These are phyloP conservation scores for Naganishia friedmannii DNA, from an alignment of 768 basidiomycete species.

Conservation along the genomic window DNA sequence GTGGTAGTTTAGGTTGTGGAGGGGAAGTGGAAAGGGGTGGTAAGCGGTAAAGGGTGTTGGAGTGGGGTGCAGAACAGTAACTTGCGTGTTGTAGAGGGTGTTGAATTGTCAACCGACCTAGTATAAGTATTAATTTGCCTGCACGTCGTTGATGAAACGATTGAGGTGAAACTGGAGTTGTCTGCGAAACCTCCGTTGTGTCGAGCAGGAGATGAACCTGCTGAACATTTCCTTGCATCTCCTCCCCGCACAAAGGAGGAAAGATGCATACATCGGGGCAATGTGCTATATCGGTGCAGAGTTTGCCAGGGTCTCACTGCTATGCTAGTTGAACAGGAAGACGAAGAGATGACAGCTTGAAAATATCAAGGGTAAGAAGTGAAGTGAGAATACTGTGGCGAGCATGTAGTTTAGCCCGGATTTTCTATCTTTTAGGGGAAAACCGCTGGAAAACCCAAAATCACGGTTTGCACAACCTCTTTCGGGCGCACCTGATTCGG, in stretches of 20 bases:
- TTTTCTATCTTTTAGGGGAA: too few species aligned
- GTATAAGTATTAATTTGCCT: not conserved
- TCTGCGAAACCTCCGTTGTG: not conserved
- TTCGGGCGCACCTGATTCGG: not conserved
- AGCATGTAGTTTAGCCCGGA: too few species aligned
- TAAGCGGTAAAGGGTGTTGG: not conserved
- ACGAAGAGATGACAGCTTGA: too few species aligned
- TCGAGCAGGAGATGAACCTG: not conserved
- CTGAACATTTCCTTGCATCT: not conserved
- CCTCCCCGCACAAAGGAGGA: not conserved
- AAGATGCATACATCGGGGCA: not conserved
- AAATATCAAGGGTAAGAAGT: too few species aligned
- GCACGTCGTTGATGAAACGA: not conserved
- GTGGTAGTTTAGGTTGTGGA: not conserved
- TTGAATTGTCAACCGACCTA: not conserved
- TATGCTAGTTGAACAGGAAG: too few species aligned
- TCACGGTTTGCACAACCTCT: too few species aligned
- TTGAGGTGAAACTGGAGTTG: too few species aligned
- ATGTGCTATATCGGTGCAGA: too few species aligned
- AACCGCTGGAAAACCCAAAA: too few species aligned
- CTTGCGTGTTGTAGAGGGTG: not conserved
- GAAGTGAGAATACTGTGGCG: too few species aligned
- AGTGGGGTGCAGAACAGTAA: not conserved
- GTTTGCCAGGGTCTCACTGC: too few species aligned
- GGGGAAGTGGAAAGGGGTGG: not conserved